phyloP scores from a whole-genome alignment of 2,329 filamentous ascomycete species.

The Taxawa tesnikishii region DNA sequence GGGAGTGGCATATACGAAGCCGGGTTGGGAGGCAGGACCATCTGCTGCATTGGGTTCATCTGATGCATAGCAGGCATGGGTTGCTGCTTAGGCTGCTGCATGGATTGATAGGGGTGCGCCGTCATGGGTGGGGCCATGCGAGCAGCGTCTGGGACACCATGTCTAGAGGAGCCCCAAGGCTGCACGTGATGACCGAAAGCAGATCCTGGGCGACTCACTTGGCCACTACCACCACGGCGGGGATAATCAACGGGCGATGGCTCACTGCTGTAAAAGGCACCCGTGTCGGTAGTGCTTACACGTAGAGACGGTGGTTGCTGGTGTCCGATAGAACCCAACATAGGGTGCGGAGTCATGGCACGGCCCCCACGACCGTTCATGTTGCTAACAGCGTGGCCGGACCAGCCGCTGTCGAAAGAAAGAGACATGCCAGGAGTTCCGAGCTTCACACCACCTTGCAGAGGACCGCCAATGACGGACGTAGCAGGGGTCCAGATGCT shows the following conservation, averaged over 20 bases:
- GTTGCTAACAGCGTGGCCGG: too few species aligned
- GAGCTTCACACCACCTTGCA: too few species aligned
- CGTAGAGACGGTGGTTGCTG: slow-evolving; percentile 2
- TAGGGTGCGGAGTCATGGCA: not conserved
- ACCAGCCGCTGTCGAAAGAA: too few species aligned
- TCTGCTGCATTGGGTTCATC: slow-evolving; percentile 8
- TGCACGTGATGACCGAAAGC: slow-evolving; percentile 20
- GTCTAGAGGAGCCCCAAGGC: slow-evolving; percentile 14
- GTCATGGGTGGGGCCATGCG: slow-evolving; percentile 17
- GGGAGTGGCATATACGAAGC: slow-evolving; percentile 15
- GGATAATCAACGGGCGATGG: slow-evolving; percentile 4
- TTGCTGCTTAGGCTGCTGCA: too few species aligned
- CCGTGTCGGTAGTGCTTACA: slow-evolving; percentile 2
- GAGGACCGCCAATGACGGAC: too few species aligned
- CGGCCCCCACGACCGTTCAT: too few species aligned
- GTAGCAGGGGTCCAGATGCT: too few species aligned
- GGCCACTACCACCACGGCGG: slow-evolving; percentile 1
- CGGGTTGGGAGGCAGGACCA: slow-evolving; percentile 1
- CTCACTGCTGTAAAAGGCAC: slow-evolving; percentile 3
- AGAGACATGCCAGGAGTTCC: too few species aligned
- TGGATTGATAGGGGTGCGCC: slow-evolving; percentile 13
- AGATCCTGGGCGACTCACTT: slow-evolving; percentile 22
- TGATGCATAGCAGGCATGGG: slow-evolving; percentile 3
- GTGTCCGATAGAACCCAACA: slow-evolving; percentile 1
- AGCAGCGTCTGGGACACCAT: slow-evolving; percentile 4